Base-by-base conservation (phyloP, 805 yeast species). In the Candida vartiovaarae region DNA sequence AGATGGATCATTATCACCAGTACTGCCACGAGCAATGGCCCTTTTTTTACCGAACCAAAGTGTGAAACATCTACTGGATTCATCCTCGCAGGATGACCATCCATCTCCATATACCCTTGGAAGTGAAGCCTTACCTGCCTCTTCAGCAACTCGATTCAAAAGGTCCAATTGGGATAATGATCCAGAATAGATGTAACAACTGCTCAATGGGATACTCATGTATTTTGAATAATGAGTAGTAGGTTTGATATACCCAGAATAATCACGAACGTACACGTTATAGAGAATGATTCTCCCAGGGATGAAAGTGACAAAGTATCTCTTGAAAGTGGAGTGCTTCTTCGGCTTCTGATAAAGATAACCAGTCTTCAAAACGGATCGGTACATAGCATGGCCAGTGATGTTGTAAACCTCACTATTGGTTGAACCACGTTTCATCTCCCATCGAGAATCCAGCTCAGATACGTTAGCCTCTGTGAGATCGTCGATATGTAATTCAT, bases 91-190 rank as follows among this genome's bases (percentile, higher is more conserved):
- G 2, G 95, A 82, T 50, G 71, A 75, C 88, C 95, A 84, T 0
- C 96, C 96, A 62, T 89, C 95, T 2, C 73, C 64, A 56, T 84
- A 89, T 0, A 83, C 67, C 32, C 95, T 66, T 0, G 97, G 95
- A 29, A 84, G 57, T 0, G 80, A 64, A 39, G 73, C 71, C 4
- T 68, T 58, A 3, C 66, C 65, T 44, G 79, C 78, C 37, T 70
- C 62, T 26, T 70, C 72, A 24, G 59, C 63, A 40, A 68, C 74
- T 9, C 76, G 61, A 8, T 61, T 55, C 29, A 81, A 57, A 27
- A 88, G 64, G 49, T 82, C 89, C 31, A 71, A 56, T 9, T 69
- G 71, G 3, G 90, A 77, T 2, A 75, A 62, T 3, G 71, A 60
- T 2, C 91, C 95, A 2, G 93, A 78, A 61, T 86, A 86, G 4